Evolutionary conservation across 2,329 filamentous ascomycete genomes (phyloP).

Genomic region (Aspergillus unguis): DNA sequence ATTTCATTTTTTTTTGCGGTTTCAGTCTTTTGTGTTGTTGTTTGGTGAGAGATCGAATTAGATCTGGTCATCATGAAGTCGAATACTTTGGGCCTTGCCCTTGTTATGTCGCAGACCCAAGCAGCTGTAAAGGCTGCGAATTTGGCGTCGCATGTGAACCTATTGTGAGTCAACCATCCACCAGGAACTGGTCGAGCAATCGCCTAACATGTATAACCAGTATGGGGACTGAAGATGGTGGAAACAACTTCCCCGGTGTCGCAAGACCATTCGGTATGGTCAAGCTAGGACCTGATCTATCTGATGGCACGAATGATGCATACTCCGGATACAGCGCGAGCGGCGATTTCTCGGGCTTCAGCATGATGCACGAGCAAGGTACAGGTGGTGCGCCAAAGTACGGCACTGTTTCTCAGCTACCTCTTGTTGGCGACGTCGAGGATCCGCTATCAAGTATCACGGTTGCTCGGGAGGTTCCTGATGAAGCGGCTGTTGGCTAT

Average conservation of each 20-base stretch:
- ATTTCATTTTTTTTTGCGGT: not conserved
- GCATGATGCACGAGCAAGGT: conserved; percentile 63
- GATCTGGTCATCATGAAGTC: conserved; percentile 9
- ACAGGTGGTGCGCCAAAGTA: conserved; percentile 70
- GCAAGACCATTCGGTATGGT: conserved; percentile 43
- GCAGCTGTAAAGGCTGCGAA: conserved; percentile 15
- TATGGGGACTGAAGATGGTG: conserved; percentile 33
- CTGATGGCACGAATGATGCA: conserved; percentile 32
- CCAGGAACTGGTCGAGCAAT: not conserved
- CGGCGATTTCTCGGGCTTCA: conserved; percentile 59
- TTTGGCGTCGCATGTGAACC: conserved; percentile 26
- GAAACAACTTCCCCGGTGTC: conserved; percentile 44
- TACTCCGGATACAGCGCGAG: conserved; percentile 41
- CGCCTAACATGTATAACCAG: conserved; percentile 12
- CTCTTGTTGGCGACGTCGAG: conserved; percentile 47
- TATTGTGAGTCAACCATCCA: conserved; percentile 23
- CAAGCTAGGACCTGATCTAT: conserved; percentile 44
- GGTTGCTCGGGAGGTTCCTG: conserved; percentile 51
- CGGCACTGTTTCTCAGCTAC: conserved; percentile 62
- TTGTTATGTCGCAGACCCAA: conserved; percentile 17
- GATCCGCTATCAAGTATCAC: conserved; percentile 58
- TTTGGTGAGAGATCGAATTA: not conserved
- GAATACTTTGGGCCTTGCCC: conserved; percentile 3
- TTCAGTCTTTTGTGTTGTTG: not conserved
- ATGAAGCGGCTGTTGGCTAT: conserved; percentile 58